Evolutionary conservation across 2,329 filamentous ascomycete genomes (phyloP), one percentile per base, ranked within the genome.

Genomic region (Periconia macrospinosa): DNA sequence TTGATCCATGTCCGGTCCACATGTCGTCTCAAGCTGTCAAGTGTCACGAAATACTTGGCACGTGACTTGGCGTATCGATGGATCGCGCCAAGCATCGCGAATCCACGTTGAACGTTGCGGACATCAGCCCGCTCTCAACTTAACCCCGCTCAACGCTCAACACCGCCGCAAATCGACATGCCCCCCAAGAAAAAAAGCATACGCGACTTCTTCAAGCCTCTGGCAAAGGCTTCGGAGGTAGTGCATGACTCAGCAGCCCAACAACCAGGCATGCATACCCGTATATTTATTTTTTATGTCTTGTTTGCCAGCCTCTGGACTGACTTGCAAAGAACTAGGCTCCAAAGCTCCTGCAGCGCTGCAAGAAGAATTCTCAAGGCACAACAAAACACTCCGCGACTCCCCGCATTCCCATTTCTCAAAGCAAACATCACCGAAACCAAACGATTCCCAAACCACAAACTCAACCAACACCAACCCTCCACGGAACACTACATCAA

Each of bases 161-260:
- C 3, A n/a, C 11, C 33, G 6, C 33, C 15, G 15, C 33, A 13
- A 27, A 37, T 37, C 33, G 11, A 37, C 17, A 63, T 63, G 60
- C 57, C 59, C 40, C 57, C 58, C 19, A 57, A 60, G 33, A 66
- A 66, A 53, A 69, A 64, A 15, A 74, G 62, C 45, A 77, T 82
- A 30, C 73, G 70, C 10, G 75, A 78, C 49, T 83, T 78, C 59
- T 83, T 83, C 65, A 75, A 73, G 45, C 73, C 75, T 2, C 76
- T 72, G 47, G 50, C 63, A 27, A 67, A 65, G 49, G 56, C 53
- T 49, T 43, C 60, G 8, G 47, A 50, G 17, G 63, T 60, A n/a
- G 54, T 49, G 14, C 54, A 58, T 30, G 53, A 58, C 33, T 51
- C 57, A 13, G 53, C 63, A 18, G 59, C 65, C 11, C 56, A 64